phyloP scores from a whole-genome alignment of 192 early-diverging fungal species.

The Podila clonocystis region DNA sequence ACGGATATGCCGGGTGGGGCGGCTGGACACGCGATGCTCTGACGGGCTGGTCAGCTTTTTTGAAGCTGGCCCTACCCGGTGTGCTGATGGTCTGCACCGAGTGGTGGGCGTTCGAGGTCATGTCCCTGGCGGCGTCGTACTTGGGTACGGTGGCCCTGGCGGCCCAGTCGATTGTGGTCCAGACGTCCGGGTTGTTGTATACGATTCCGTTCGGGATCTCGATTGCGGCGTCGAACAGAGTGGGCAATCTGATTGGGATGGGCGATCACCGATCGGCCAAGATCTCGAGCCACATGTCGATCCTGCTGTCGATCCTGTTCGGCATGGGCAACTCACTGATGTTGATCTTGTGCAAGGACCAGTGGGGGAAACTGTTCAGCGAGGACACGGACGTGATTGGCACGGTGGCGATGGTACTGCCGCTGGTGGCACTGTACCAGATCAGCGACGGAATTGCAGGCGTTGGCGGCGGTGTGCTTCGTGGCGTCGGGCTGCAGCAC shows the following conservation, averaged over 20 bases:
- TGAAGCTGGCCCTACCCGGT: conserved; percentile 81
- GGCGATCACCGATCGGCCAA: conserved; percentile 57
- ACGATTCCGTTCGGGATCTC: conserved; percentile 83
- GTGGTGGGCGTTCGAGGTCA: conserved; percentile 80
- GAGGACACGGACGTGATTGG: conserved; percentile 73
- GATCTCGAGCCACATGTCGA: conserved; percentile 58
- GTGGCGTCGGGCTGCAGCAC: conserved; percentile 83
- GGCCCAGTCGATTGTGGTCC: conserved; percentile 84
- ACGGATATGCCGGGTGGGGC: conserved; percentile 85
- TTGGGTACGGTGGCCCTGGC: conserved; percentile 82
- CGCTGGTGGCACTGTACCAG: conserved; percentile 84
- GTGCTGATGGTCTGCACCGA: conserved; percentile 83
- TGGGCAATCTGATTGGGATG: conserved; percentile 81
- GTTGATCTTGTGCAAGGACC: conserved; percentile 59
- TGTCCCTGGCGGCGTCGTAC: conserved; percentile 79
- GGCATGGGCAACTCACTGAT: conserved; percentile 59
- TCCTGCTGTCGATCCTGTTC: conserved; percentile 64
- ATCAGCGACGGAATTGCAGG: conserved; percentile 71
- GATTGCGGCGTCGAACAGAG: conserved; percentile 83
- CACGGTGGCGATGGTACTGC: conserved; percentile 79
- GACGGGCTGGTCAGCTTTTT: conserved; percentile 64
- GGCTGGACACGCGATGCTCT: conserved; percentile 83
- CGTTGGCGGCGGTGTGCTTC: conserved; percentile 73
- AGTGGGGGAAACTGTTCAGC: conserved; percentile 76
- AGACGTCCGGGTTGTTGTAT: conserved; percentile 74